phyloP scores from a whole-genome alignment of 805 yeast genomes.

The Zygosaccharomyces kombuchaensis region DNA sequence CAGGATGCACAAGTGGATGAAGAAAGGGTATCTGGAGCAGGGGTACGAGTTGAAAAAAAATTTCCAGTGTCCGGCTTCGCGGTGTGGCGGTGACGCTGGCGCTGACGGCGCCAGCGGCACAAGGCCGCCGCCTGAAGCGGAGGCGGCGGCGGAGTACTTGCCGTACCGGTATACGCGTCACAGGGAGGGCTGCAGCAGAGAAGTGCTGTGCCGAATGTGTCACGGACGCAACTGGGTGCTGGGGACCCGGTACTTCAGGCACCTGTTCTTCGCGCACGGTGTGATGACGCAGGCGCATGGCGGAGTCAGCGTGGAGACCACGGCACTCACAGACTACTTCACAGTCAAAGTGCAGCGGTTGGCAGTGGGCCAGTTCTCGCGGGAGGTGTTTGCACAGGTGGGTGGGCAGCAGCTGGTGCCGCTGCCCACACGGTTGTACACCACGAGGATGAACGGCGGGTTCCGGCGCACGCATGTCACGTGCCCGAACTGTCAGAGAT shows the following conservation, averaged over 20 bases:
- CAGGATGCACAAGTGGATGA: slow-evolving; percentile 15
- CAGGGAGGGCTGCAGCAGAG: slow-evolving; percentile 8
- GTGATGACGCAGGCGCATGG: slow-evolving; percentile 13
- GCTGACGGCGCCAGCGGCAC: too few species aligned
- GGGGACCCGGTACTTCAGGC: slow-evolving; percentile 13
- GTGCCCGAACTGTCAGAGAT: slow-evolving; percentile 18
- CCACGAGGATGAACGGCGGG: slow-evolving; percentile 13
- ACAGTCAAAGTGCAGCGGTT: slow-evolving; percentile 6
- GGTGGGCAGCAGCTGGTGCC: slow-evolving; percentile 14
- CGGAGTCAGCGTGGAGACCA: background rate
- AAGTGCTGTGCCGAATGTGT: slow-evolving; percentile 22
- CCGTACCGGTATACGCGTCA: slow-evolving; percentile 13
- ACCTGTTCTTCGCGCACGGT: slow-evolving; percentile 25
- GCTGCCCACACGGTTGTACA: slow-evolving; percentile 16
- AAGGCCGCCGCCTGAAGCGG: too few species aligned
- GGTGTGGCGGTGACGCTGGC: background rate
- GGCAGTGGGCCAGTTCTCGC: too few species aligned
- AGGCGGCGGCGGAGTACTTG: background rate
- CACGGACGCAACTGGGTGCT: slow-evolving; percentile 24
- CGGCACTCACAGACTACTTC: slow-evolving; percentile 2
- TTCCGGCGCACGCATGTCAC: slow-evolving; percentile 17
- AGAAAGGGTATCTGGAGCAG: slow-evolving; percentile 9
- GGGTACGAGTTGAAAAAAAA: slow-evolving; percentile 17
- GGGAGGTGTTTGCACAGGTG: too few species aligned
- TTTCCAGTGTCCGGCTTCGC: slow-evolving; percentile 17